These are phyloP conservation scores for Eimeria necatrix DNA, from an alignment of 169 alveolate species.

Conservation along the genomic window DNA sequence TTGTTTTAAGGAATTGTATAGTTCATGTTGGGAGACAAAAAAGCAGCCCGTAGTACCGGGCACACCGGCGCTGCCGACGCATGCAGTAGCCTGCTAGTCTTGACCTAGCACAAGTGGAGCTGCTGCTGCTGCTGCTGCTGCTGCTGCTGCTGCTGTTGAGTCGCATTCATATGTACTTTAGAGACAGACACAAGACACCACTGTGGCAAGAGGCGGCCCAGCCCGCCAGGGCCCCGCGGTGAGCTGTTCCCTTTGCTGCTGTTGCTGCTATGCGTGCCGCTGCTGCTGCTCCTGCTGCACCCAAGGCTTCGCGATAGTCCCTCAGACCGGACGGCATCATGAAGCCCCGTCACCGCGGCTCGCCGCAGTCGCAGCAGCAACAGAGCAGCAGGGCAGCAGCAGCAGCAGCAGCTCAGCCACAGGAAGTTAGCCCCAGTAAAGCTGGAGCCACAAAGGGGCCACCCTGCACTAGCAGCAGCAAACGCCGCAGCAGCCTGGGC, in stretches of 20 bases:
- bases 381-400: neutral
- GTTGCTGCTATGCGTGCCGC: neutral
- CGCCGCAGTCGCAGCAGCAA: conserved; percentile 20
- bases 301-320: neutral
- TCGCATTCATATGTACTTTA: neutral
- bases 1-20: no score
- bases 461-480: neutral
- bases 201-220: neutral
- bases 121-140: neutral
- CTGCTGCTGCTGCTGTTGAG: conserved; percentile 23
- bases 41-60: no score
- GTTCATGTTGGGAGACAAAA: no score
- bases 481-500: neutral
- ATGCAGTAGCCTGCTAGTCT: no score
- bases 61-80: no score
- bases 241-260: neutral
- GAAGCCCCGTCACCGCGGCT: conserved; percentile 24
- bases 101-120: neutral
- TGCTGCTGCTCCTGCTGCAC: conserved; percentile 15
- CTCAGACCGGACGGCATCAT: neutral
- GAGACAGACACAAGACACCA: neutral
- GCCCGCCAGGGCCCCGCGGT: conserved; percentile 22
- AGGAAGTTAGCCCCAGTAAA: neutral
- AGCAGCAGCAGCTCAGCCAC: neutral
- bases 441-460: conserved; percentile 6